phyloP scores from a whole-genome alignment of 768 basidiomycete genomes.

The Rhizopogon salebrosus region DNA sequence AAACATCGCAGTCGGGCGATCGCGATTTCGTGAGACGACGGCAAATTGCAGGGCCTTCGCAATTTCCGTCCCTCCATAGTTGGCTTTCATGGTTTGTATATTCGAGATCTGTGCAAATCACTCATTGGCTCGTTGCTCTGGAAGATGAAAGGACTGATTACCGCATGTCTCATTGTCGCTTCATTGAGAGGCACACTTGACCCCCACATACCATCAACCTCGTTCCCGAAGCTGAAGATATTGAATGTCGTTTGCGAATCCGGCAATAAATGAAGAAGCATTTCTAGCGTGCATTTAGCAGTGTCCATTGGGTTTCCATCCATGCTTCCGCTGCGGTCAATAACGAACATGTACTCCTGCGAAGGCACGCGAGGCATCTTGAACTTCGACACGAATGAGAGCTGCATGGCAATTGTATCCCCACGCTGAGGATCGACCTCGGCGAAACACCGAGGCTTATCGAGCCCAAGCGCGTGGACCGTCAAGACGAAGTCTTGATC shows the following conservation, averaged over 20 bases:
- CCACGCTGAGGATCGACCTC: constrained; percentile 30
- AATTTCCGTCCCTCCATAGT: constrained; percentile 52
- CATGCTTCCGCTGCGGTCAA: constrained; percentile 62
- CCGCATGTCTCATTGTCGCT: constrained; percentile 30
- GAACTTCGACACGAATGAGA: constrained; percentile 52
- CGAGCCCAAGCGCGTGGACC: constrained; percentile 43
- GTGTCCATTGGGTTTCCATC: constrained; percentile 31
- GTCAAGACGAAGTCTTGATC: constrained; percentile 46
- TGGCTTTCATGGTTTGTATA: constrained; percentile 34
- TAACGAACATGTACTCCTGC: constrained; percentile 58
- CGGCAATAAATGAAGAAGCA: constrained; percentile 49
- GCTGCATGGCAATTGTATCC: constrained; percentile 42
- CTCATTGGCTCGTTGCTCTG: constrained; percentile 7
- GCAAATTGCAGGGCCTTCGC: constrained; percentile 33
- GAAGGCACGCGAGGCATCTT: constrained; percentile 33
- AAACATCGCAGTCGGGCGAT: constrained; percentile 45
- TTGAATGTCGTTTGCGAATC: constrained; percentile 42
- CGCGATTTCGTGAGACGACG: constrained; percentile 27
- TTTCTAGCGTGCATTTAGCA: constrained; percentile 41
- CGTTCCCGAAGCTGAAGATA: constrained; percentile 47
- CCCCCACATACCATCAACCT: constrained; percentile 29
- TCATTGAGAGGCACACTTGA: constrained; percentile 28
- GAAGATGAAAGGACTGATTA: constrained; percentile 12
- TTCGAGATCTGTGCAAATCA: constrained; percentile 30
- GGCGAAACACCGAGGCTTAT: constrained; percentile 52